Percentiles rank a stretch among this genome's conserved stretches.
Evolutionary conservation across 345 rosid species (phyloP).

Genomic region (Abelmoschus esculentus): DNA sequence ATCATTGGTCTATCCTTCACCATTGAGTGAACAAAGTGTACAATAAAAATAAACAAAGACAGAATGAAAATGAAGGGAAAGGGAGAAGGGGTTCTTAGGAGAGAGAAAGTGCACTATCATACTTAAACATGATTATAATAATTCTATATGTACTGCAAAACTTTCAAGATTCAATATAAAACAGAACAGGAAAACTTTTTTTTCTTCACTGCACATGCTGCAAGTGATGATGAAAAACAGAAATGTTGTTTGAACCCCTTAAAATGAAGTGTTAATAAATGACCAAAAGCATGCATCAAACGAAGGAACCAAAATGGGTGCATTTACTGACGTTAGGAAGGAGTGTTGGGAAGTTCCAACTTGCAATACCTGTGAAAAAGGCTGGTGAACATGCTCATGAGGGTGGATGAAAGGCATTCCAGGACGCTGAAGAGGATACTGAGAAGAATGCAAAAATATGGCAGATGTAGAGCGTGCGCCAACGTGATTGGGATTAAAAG

Average conservation of each 20-base stretch:
- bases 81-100: no score
- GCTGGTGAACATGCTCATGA: constrained; percentile 53
- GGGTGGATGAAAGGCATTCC: constrained; percentile 54
- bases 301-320: neutral
- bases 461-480: constrained; percentile 45
- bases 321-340: neutral
- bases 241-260: no score
- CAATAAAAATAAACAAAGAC: neutral
- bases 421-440: constrained; percentile 64
- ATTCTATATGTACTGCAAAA: neutral
- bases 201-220: neutral
- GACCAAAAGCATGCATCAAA: neutral
- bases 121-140: neutral
- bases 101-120: no score
- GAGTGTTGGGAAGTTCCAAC: neutral
- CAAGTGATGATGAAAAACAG: neutral
- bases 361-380: constrained; percentile 57
- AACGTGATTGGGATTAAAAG: constrained; percentile 53
- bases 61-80: no score
- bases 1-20: neutral
- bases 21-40: neutral
- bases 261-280: neutral
- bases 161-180: neutral
- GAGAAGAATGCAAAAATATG: constrained; percentile 55
- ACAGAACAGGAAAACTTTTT: neutral